Evolutionary conservation across 2,329 filamentous ascomycete species (phyloP), one percentile per base, ranked within the genome.

Genomic region (Saccharata proteae): DNA sequence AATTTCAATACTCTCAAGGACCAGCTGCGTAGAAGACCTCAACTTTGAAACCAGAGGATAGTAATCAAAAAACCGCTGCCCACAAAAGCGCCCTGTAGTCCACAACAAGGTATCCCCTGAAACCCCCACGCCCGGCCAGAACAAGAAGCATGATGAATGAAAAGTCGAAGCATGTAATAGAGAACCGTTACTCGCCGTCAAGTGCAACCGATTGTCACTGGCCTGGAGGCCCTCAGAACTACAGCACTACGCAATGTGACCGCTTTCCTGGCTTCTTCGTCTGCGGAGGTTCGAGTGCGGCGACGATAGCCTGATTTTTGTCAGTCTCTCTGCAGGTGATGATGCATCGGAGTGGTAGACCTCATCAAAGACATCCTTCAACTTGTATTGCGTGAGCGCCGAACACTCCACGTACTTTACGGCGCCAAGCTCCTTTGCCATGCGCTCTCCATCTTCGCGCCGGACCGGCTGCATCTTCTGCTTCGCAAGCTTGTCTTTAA

Each of bases 371-470:
- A 98, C 90, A 54, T 96, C 90, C 70, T 98, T 98, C 43, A 98
- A 65, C 64, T 94, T 94, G 65, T 86, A 94, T 66, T 98, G 90
- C 40, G 90, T 96, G 58, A 98, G 65, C 36, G 90, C 90, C 54
- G 86, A 94, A 67, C 90, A 98, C 65, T 98, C 90, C 42, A 96
- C 90, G 49, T 98, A 98, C 68, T 94, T 96, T 48, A 98, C 84
- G 4, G 90, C 90, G 39, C 85, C 85, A n/a, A 96, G 65, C 41
- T 96, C 88, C 66, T 88, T 93, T 3, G 90, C 88, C 84, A 96
- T 94, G 46, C 77, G 71, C 59, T 96, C 88, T 32, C 90, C 90
- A 44, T 94, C 86, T 58, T 93, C 85, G 58, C 81, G 85, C 54
- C 76, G 74, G 38, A 98, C 86, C 3, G 88, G 88, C 34, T 74